Conservation (phyloP, 768 basidiomycete species). For the Mycena galericulata region DNA sequence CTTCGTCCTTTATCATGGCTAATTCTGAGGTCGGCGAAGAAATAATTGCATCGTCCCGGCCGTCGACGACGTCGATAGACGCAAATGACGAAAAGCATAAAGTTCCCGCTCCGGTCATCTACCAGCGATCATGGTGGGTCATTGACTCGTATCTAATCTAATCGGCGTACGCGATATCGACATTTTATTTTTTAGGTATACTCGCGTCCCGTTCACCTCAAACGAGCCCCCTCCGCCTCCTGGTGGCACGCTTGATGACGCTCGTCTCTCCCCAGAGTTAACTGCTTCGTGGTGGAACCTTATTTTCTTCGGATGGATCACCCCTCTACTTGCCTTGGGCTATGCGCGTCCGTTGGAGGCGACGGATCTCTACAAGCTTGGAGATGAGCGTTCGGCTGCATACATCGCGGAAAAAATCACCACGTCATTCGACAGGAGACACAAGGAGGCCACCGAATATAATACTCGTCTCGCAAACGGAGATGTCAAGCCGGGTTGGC, state of each 20-base stretch:
- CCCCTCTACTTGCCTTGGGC: slow-evolving; percentile 72
- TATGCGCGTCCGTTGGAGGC: slow-evolving; percentile 81
- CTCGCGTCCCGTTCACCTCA: slow-evolving; percentile 55
- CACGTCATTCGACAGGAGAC: slow-evolving; percentile 63
- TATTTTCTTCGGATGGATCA: slow-evolving; percentile 83
- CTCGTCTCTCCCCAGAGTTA: slow-evolving; percentile 72
- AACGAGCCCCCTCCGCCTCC: slow-evolving; percentile 57
- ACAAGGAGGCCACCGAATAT: slow-evolving; percentile 64
- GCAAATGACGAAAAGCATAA: slow-evolving; percentile 23
- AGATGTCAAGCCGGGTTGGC: slow-evolving; percentile 52
- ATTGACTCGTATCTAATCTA: too few relatives aligned
- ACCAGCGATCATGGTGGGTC: slow-evolving; percentile 29
- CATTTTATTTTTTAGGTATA: slow-evolving; percentile 33
- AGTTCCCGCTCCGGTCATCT: not conserved
- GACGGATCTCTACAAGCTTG: slow-evolving; percentile 80
- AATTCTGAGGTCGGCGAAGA: slow-evolving; percentile 30
- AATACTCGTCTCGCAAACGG: slow-evolving; percentile 62
- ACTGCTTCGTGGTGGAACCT: slow-evolving; percentile 69
- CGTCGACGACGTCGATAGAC: slow-evolving; percentile 27
- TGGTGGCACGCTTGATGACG: slow-evolving; percentile 67
- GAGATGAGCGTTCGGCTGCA: slow-evolving; percentile 60
- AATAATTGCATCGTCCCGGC: slow-evolving; percentile 11
- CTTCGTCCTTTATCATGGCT: slow-evolving; percentile 23
- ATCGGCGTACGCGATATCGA: not conserved
- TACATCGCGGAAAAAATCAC: slow-evolving; percentile 66